These are phyloP conservation scores for Lunasporangiospora selenospora DNA, from an alignment of 192 early-diverging fungal species.

Conservation along the genomic window DNA sequence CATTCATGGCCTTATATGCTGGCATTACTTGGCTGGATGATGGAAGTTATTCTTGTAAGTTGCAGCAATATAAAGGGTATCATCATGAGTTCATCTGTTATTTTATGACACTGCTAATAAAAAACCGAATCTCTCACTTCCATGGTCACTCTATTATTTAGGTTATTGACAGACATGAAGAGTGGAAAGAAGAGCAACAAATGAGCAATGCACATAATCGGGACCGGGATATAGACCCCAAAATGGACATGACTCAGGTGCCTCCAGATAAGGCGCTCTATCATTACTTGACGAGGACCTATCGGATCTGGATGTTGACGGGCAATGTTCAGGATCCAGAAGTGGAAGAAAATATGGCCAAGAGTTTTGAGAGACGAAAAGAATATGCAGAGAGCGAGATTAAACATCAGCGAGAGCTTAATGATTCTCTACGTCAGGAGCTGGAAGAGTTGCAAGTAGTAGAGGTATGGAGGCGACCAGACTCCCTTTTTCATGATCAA, in stretches of 20 bases:
- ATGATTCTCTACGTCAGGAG: constrained; percentile 52
- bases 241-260: constrained; percentile 35
- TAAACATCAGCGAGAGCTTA: constrained; percentile 44
- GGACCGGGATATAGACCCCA: constrained; percentile 24
- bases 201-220: constrained; percentile 3
- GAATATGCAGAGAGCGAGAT: constrained; percentile 52
- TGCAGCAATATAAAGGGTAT: too few relatives aligned
- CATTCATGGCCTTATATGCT: constrained; percentile 75
- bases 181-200: constrained; percentile 2
- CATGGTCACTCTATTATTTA: constrained; percentile 3
- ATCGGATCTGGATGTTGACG: constrained; percentile 59
- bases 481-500: too few relatives aligned
- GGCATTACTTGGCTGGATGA: constrained; percentile 74
- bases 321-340: constrained; percentile 62
- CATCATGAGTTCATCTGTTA: too few relatives aligned
- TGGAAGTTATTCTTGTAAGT: constrained; percentile 67
- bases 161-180: constrained; percentile 27
- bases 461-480: too few relatives aligned
- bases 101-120: too few relatives aligned
- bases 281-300: constrained; percentile 60
- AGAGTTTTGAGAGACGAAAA: constrained; percentile 57
- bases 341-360: constrained; percentile 50
- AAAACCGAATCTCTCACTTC: too few relatives aligned
- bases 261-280: constrained; percentile 63
- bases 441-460: constrained; percentile 28